These are phyloP conservation scores for Stemphylium vesicarium DNA, from an alignment of 2,329 filamentous ascomycete species.

Conservation along the genomic window DNA sequence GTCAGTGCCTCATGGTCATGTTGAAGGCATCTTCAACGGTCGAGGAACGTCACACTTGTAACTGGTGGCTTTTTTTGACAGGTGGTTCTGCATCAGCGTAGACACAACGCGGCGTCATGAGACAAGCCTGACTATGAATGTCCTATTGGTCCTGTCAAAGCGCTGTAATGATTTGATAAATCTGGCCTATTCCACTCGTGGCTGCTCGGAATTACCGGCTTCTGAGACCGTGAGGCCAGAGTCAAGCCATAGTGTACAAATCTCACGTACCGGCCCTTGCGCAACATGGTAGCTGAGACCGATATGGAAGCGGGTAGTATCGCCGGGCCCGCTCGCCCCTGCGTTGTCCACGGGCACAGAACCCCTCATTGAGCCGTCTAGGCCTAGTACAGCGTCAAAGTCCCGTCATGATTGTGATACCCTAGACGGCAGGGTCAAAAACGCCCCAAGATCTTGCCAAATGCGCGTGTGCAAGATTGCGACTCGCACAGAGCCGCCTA, in stretches of 20 bases:
- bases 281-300: background rate
- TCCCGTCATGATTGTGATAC: conserved; percentile 8
- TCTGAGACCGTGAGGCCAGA: background rate
- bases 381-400: conserved; percentile 2
- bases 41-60: conserved; percentile 12
- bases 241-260: background rate
- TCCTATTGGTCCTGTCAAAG: background rate
- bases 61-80: conserved; percentile 10
- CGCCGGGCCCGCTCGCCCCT: background rate
- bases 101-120: background rate
- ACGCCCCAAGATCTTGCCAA: background rate
- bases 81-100: background rate
- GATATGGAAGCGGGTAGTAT: background rate
- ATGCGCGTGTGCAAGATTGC: conserved; percentile 3
- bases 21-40: background rate
- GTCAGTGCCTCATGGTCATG: background rate
- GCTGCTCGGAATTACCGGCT: background rate
- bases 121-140: background rate
- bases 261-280: background rate
- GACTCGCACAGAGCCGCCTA: conserved; percentile 12
- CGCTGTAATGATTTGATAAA: background rate
- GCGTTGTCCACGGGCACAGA: background rate
- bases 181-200: background rate
- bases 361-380: background rate
- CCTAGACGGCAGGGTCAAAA: background rate